phyloP scores from a whole-genome alignment of 2,329 filamentous ascomycete species.

The Pseudocercospora musae region DNA sequence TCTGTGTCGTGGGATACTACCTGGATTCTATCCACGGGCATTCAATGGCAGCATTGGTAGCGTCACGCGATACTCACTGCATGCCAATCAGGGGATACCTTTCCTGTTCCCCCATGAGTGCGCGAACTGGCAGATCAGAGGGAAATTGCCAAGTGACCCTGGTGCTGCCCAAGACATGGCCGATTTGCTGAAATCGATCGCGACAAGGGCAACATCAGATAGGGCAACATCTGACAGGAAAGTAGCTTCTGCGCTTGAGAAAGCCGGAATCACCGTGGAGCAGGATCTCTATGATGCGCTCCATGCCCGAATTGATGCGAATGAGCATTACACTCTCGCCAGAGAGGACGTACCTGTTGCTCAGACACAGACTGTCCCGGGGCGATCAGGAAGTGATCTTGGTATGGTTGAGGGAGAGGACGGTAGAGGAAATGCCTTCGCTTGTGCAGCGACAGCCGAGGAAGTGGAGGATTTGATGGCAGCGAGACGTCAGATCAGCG shows the following conservation, averaged over 20 bases:
- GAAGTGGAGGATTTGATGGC: neutral
- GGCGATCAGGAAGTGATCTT: neutral
- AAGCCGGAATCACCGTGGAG: slow-evolving; percentile 40
- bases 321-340: neutral
- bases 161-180: slow-evolving; percentile 7
- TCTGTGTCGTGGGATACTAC: slow-evolving; percentile 36
- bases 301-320: neutral
- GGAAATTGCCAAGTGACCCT: neutral
- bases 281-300: slow-evolving; percentile 50
- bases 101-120: neutral
- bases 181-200: slow-evolving; percentile 19
- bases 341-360: neutral
- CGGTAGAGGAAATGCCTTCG: neutral
- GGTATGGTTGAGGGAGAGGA: neutral
- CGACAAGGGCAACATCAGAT: slow-evolving; percentile 15
- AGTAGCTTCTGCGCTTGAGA: neutral
- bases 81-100: neutral
- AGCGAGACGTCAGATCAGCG: neutral
- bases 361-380: neutral
- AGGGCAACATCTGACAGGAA: slow-evolving; percentile 1
- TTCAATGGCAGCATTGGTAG: neutral
- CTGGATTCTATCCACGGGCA: slow-evolving; percentile 29
- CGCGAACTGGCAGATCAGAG: neutral
- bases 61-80: neutral
- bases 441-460: neutral